Evolutionary conservation across 441 rosid genomes (phyloP).

Genomic region (Capsella rubella): DNA sequence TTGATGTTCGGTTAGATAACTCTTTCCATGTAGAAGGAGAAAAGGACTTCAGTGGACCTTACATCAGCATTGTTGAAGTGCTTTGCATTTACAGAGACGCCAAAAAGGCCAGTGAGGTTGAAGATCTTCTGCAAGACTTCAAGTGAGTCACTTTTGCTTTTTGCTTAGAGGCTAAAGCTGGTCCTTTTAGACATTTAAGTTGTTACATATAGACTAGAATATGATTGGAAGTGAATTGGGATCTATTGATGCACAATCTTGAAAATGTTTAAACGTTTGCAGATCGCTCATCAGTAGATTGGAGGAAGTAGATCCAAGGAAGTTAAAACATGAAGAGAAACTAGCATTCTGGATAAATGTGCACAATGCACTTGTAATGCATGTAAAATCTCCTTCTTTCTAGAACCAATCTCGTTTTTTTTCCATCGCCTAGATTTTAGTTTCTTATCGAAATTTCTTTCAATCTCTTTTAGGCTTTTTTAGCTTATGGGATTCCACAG

Average conservation of each 20-base stretch:
- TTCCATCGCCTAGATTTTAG: neutral
- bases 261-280: conserved; percentile 32
- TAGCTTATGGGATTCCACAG: conserved; percentile 89
- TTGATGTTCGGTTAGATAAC: conserved; percentile 76
- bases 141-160: conserved; percentile 52
- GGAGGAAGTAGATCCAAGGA: conserved; percentile 79
- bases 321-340: conserved; percentile 82
- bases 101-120: conserved; percentile 76
- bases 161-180: conserved; percentile 3
- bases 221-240: conserved; percentile 1
- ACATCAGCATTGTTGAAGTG: conserved; percentile 84
- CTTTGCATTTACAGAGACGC: conserved; percentile 78
- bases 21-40: conserved; percentile 79
- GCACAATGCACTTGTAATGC: conserved; percentile 94
- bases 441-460: neutral
- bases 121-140: conserved; percentile 77
- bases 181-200: neutral
- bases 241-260: conserved; percentile 25
- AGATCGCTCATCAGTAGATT: conserved; percentile 79
- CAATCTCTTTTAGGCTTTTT: conserved; percentile 64
- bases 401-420: neutral
- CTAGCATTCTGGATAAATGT: conserved; percentile 95
- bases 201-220: neutral
- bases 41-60: conserved; percentile 90
- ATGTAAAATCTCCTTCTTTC: conserved; percentile 59